phyloP scores from a whole-genome alignment of 768 basidiomycete species.

The Punctularia strigosozonata region DNA sequence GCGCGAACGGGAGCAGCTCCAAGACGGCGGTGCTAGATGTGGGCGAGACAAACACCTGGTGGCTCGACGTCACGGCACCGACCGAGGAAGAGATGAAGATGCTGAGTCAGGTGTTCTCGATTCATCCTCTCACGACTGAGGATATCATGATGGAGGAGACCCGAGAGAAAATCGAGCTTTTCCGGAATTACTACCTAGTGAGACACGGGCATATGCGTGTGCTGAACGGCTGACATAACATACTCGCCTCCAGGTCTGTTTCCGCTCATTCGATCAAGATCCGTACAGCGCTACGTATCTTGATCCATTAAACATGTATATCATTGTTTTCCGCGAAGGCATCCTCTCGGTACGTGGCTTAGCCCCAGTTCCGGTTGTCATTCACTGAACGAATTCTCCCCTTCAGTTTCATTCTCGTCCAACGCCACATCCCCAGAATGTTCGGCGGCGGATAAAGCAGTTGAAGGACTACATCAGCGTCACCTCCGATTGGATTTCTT shows the following conservation, averaged over 20 bases:
- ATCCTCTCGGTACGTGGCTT: slow-evolving; percentile 67
- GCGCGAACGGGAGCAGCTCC: slow-evolving; percentile 1
- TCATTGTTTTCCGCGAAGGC: slow-evolving; percentile 96
- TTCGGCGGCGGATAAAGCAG: slow-evolving; percentile 95
- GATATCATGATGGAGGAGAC: slow-evolving; percentile 99
- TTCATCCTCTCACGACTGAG: slow-evolving; percentile 97
- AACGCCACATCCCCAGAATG: slow-evolving; percentile 96
- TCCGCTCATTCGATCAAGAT: slow-evolving; percentile 98
- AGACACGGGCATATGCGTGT: too few relatives aligned
- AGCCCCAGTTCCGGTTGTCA: slow-evolving; percentile 1
- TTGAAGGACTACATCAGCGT: slow-evolving; percentile 98
- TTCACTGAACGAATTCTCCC: neutral
- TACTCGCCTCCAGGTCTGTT: too few relatives aligned
- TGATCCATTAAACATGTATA: slow-evolving; percentile 99
- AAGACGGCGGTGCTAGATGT: slow-evolving; percentile 22
- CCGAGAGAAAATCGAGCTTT: slow-evolving; percentile 98
- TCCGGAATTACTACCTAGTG: slow-evolving; percentile 98
- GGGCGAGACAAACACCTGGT: slow-evolving; percentile 82
- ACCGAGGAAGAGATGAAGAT: slow-evolving; percentile 99
- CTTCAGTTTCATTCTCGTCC: slow-evolving; percentile 91
- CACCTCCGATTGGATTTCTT: slow-evolving; percentile 99
- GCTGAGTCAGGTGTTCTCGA: slow-evolving; percentile 92
- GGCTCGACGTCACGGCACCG: slow-evolving; percentile 88
- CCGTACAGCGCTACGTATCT: slow-evolving; percentile 94
- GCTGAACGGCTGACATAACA: too few relatives aligned